These are phyloP conservation scores for Russula ochroleuca DNA, from an alignment of 768 basidiomycete genomes.

Conservation along the genomic window DNA sequence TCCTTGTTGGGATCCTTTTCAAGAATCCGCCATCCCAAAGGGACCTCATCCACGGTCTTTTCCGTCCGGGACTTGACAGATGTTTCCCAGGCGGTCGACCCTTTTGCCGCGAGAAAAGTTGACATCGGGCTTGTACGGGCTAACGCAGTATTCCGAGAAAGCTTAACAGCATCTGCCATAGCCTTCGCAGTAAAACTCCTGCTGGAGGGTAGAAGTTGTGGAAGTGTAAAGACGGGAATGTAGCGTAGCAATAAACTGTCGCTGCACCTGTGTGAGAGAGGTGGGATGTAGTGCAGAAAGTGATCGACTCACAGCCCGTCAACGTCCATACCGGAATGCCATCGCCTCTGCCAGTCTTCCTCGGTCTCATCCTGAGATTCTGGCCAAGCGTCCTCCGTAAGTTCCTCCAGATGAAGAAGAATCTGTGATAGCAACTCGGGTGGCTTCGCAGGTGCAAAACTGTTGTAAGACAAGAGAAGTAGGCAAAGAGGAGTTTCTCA, in stretches of 20 bases:
- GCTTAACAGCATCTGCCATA: conserved; percentile 54
- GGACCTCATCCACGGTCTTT: conserved; percentile 51
- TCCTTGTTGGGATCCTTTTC: conserved; percentile 48
- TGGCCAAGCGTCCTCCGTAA: conserved; percentile 54
- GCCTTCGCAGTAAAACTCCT: conserved; percentile 57
- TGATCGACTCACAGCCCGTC: conserved; percentile 52
- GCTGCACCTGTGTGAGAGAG: conserved; percentile 33
- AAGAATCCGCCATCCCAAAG: conserved; percentile 69
- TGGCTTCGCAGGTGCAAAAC: conserved; percentile 42
- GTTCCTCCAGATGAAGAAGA: conserved; percentile 48
- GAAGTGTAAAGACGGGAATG: conserved; percentile 49
- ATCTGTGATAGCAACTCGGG: conserved; percentile 61
- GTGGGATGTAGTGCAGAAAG: conserved; percentile 8
- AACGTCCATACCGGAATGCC: conserved; percentile 46
- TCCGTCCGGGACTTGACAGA: conserved; percentile 55
- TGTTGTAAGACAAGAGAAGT: conserved; percentile 12
- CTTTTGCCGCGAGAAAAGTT: conserved; percentile 64
- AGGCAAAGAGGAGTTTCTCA: conserved; percentile 38
- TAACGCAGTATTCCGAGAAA: conserved; percentile 56
- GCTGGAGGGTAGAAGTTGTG: conserved; percentile 46
- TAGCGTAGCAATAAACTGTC: conserved; percentile 40
- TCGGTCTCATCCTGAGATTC: conserved; percentile 26
- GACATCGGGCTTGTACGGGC: conserved; percentile 62
- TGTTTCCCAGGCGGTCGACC: conserved; percentile 71
- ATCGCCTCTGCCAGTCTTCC: conserved; percentile 34